Evolutionary conservation across 75 land plant genomes (phyloP), one percentile per base, ranked within the genome.

Genomic region (Sequoiadendron giganteum): DNA sequence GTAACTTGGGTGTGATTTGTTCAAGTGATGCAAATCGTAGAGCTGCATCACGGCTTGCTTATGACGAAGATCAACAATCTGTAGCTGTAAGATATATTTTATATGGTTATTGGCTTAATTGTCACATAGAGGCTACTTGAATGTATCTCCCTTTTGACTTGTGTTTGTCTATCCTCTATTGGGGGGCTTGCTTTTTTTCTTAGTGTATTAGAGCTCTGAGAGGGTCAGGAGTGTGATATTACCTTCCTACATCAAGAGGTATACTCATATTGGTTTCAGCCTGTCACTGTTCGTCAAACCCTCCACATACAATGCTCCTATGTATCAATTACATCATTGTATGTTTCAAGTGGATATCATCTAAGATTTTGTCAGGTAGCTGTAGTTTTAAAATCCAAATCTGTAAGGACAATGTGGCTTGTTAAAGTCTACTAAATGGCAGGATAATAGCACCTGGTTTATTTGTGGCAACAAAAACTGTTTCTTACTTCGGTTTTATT

Each of bases 61-160:
- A 91, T 88, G 99, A 97, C 86, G 99, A 95, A 93, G 93, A 96
- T n/a, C 95, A 95, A 87, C 99, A 98, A 89, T 91, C 89, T 84
- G 91, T 94, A 81, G 90, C 95, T 87, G 99, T 98, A 92, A 91
- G 93, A 88, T 68, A 54, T 32, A 10, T 75, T 75, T 75, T 75
- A 14, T 30, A 32, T 14, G 38, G 38, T 82, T 21, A n/a, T n/a
- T 45, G n/a, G 15, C 15, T 47, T 47, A 47, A 47, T 28, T 43
- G 47, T n/a, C 32, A 45, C 45, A 3, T 47, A 82, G 84, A 45
- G 30, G 28, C 47, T 82, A 5, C 15, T 28, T 82, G 49, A 75
- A 75, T 34, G 21, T 82, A 82, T 82, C 5, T 82, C 47, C 84
- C 32, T 47, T 28, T 43, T 47, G 5, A 40, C 52, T 82, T 39